Evolutionary conservation across 2,329 filamentous ascomycete species (phyloP).

Genomic region (Tolypocladium endophyticum): DNA sequence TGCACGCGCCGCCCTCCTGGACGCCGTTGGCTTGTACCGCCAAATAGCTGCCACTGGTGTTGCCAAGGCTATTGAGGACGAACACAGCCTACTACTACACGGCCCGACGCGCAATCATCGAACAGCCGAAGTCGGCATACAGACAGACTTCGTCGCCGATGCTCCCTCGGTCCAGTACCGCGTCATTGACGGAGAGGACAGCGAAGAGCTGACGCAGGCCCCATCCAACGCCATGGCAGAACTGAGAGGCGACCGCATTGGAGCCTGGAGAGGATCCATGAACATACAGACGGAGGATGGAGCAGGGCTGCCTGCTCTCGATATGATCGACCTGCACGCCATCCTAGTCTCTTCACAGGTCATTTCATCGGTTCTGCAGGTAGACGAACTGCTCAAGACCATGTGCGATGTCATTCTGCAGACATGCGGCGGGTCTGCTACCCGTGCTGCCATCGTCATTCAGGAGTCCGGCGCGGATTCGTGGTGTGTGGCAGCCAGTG

Average conservation of each 20-base stretch:
- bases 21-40: constrained; percentile 57
- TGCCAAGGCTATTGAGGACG: constrained; percentile 54
- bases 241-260: constrained; percentile 46
- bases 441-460: constrained; percentile 62
- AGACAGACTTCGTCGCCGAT: constrained; percentile 60
- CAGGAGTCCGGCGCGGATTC: constrained; percentile 52
- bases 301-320: constrained; percentile 59
- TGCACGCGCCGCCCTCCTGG: constrained; percentile 57
- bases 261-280: constrained; percentile 53
- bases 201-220: constrained; percentile 28
- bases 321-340: constrained; percentile 73
- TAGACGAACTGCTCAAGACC: constrained; percentile 66
- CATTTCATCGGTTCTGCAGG: constrained; percentile 66
- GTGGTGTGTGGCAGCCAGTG: constrained; percentile 67
- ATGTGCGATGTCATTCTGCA: constrained; percentile 76
- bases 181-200: constrained; percentile 32
- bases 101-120: constrained; percentile 48
- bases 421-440: constrained; percentile 61
- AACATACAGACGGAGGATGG: constrained; percentile 43
- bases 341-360: constrained; percentile 72
- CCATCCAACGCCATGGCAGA: constrained; percentile 36
- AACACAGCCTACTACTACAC: constrained; percentile 57
- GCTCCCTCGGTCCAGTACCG: constrained; percentile 41
- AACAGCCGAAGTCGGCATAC: constrained; percentile 52
- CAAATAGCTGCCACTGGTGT: constrained; percentile 61